Percentiles rank a stretch among this genome's conserved stretches.
Evolutionary conservation across 2,329 filamentous ascomycete genomes (phyloP).

Genomic region (Aspergillus ustus): DNA sequence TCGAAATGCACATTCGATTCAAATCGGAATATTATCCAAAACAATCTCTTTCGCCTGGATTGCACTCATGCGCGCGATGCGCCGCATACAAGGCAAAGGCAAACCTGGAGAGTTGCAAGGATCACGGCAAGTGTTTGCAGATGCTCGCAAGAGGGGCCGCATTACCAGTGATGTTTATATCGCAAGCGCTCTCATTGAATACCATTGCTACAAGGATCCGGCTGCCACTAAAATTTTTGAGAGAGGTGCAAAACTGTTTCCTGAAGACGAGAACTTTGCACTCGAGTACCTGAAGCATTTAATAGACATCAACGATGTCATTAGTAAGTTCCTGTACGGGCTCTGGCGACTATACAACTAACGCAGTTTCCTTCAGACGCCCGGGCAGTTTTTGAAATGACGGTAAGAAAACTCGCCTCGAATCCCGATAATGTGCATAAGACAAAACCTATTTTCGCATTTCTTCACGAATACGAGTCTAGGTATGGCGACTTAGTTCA

Average conservation of each 20-base stretch:
- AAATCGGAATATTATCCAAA: slow-evolving; percentile 76
- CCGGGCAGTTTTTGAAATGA: slow-evolving; percentile 92
- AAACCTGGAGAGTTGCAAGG: slow-evolving; percentile 72
- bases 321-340: slow-evolving; percentile 66
- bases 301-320: slow-evolving; percentile 88
- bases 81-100: slow-evolving; percentile 84
- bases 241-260: slow-evolving; percentile 88
- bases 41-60: slow-evolving; percentile 96
- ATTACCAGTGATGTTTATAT: slow-evolving; percentile 95
- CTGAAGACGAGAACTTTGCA: slow-evolving; percentile 89
- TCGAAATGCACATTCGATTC: slow-evolving; percentile 69
- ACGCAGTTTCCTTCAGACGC: slow-evolving; percentile 67
- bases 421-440: slow-evolving; percentile 76
- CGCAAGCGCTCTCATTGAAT: slow-evolving; percentile 88
- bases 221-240: slow-evolving; percentile 96
- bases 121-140: slow-evolving; percentile 84
- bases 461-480: slow-evolving; percentile 94
- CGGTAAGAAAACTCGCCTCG: slow-evolving; percentile 77
- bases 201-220: slow-evolving; percentile 92
- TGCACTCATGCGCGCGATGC: slow-evolving; percentile 89
- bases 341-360: background rate
- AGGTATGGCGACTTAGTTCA: slow-evolving; percentile 91
- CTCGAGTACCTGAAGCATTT: slow-evolving; percentile 96
- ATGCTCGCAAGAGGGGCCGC: slow-evolving; percentile 83
- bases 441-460: slow-evolving; percentile 83